Evolutionary conservation across 2,329 filamentous ascomycete species (phyloP).

Genomic region (Exophiala oligosperma): DNA sequence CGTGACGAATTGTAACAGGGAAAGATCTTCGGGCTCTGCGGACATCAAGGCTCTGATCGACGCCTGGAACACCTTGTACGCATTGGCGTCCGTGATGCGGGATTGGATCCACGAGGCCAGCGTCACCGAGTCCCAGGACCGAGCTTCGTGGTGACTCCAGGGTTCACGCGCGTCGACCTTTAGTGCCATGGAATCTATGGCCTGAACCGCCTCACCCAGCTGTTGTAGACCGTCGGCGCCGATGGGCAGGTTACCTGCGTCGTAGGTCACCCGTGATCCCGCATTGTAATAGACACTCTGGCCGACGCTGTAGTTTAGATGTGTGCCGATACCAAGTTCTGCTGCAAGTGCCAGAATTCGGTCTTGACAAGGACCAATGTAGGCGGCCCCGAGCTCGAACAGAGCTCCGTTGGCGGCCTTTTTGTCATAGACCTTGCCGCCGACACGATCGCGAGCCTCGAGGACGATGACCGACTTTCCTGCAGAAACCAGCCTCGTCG

Average conservation of each 20-base stretch:
- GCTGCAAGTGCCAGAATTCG: slow-evolving; percentile 25
- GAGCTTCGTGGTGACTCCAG: neutral
- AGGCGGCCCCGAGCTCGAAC: slow-evolving; percentile 32
- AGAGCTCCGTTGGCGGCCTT: slow-evolving; percentile 22
- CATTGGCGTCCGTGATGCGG: neutral
- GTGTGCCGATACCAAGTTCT: slow-evolving; percentile 26
- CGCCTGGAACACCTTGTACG: neutral
- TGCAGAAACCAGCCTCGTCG: slow-evolving; percentile 24
- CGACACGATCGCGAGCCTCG: slow-evolving; percentile 25
- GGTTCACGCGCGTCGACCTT: neutral
- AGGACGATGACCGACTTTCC: slow-evolving; percentile 18
- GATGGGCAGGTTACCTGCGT: slow-evolving; percentile 1
- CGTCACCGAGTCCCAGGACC: neutral
- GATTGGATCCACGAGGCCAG: neutral
- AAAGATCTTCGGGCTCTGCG: neutral
- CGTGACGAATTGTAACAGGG: slow-evolving; percentile 1
- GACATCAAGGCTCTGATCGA: neutral
- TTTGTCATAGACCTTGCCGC: slow-evolving; percentile 21
- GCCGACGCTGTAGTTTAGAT: slow-evolving; percentile 13
- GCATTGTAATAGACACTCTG: slow-evolving; percentile 16
- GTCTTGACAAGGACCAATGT: slow-evolving; percentile 32
- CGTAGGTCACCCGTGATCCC: neutral
- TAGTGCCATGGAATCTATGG: neutral
- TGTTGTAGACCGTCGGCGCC: slow-evolving; percentile 12
- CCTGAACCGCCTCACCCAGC: neutral